Evolutionary conservation across 176 grass and related monocot species (phyloP).

Genomic region (Panicum miliaceum): DNA sequence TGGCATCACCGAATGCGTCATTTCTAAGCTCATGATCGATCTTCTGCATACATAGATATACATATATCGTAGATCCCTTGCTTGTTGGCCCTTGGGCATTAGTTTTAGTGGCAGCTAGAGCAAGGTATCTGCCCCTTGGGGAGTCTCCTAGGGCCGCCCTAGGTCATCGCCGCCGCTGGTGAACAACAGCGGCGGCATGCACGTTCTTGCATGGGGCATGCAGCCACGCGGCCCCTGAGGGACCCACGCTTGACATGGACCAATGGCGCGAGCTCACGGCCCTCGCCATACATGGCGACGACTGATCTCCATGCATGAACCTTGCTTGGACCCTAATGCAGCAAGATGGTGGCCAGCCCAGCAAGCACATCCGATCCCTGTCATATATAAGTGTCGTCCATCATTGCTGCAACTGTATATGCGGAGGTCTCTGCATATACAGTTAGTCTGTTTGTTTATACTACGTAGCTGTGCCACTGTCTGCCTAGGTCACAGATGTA

Average conservation of each 20-base stretch:
- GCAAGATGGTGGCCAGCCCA: no score
- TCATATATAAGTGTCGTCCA: no score
- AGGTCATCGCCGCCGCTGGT: no score
- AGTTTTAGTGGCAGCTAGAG: background rate
- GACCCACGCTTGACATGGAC: background rate
- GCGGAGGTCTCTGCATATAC: background rate
- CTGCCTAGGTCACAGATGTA: background rate
- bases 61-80: no score
- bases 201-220: constrained; percentile 46
- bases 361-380: no score
- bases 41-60: no score
- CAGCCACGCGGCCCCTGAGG: constrained; percentile 34
- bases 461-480: constrained; percentile 22
- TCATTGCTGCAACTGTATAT: background rate
- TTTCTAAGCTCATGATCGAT: background rate
- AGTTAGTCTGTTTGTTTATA: background rate
- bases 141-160: background rate
- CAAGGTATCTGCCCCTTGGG: background rate
- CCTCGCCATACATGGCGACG: background rate
- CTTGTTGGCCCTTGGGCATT: constrained; percentile 34
- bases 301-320: background rate
- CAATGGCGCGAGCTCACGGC: background rate
- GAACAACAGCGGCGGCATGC: no score
- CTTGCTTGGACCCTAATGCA: no score
- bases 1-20: constrained; percentile 21